Evolutionary conservation across 106 monocot genomes (phyloP).

Genomic region (Dendrobium huoshanense): DNA sequence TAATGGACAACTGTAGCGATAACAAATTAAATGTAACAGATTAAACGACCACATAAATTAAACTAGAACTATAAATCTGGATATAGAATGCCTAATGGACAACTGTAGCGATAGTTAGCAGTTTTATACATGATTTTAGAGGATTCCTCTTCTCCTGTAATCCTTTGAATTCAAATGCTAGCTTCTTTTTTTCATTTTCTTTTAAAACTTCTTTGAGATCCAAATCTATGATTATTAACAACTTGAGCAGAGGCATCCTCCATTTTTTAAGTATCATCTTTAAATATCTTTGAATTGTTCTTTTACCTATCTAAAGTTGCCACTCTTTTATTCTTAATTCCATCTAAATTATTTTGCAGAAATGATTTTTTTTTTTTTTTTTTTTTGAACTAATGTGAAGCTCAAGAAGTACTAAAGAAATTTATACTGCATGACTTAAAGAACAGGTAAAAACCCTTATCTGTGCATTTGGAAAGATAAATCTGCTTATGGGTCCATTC

Average conservation of each 20-base stretch:
- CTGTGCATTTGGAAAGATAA: background rate
- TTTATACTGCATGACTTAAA: background rate
- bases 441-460: background rate
- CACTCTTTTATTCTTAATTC: background rate
- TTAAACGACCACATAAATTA: too few relatives aligned
- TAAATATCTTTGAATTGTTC: background rate
- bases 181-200: too few relatives aligned
- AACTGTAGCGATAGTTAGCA: too few relatives aligned
- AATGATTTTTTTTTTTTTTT: background rate
- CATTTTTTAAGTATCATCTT: background rate
- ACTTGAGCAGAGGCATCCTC: background rate
- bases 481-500: background rate
- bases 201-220: too few relatives aligned
- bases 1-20: too few relatives aligned
- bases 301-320: background rate
- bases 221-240: too few relatives aligned
- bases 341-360: background rate
- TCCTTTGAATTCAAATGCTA: too few relatives aligned
- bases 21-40: too few relatives aligned
- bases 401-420: background rate
- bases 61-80: too few relatives aligned
- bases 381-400: background rate
- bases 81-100: too few relatives aligned
- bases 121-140: too few relatives aligned
- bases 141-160: too few relatives aligned